phyloP scores from a whole-genome alignment of 139 green algal genomes.

The Coelastrella sp. region DNA sequence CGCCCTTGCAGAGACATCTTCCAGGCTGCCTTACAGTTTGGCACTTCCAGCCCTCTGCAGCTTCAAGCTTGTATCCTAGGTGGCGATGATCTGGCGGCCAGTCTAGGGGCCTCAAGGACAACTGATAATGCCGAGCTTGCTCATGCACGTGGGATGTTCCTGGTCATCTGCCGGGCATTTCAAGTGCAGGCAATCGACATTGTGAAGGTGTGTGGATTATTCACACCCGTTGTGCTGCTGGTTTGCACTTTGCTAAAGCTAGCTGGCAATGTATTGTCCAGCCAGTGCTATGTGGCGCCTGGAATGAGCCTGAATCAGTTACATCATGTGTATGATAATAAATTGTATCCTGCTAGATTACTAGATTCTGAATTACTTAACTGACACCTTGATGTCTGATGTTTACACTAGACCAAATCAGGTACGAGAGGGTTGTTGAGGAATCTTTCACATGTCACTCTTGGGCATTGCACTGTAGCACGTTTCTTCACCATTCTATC shows the following conservation, averaged over 20 bases:
- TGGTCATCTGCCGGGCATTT: constrained; percentile 36
- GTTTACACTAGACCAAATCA: no score
- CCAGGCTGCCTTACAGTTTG: constrained; percentile 1
- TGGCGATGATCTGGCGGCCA: constrained; percentile 46
- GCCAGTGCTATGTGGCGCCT: background rate
- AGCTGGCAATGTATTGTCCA: background rate
- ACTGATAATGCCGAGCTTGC: constrained; percentile 29
- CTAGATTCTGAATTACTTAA: no score
- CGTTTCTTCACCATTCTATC: no score
- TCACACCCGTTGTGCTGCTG: background rate
- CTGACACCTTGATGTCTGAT: no score
- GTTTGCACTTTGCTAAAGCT: no score
- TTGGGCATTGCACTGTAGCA: no score
- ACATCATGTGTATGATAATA: no score
- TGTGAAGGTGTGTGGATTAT: constrained; percentile 42
- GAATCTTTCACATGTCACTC: no score
- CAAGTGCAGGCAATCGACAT: constrained; percentile 59
- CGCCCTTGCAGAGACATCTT: constrained; percentile 35
- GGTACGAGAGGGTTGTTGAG: no score
- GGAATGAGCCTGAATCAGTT: no score
- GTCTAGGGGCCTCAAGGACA: constrained; percentile 44
- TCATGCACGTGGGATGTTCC: constrained; percentile 43
- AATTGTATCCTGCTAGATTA: no score
- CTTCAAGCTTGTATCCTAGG: constrained; percentile 56
- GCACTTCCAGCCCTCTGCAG: constrained; percentile 10